Percentiles rank a stretch among this genome's conserved stretches.
Conservation (phyloP, 1,284 basidiomycete genomes). For the Pseudozyma pruni region DNA sequence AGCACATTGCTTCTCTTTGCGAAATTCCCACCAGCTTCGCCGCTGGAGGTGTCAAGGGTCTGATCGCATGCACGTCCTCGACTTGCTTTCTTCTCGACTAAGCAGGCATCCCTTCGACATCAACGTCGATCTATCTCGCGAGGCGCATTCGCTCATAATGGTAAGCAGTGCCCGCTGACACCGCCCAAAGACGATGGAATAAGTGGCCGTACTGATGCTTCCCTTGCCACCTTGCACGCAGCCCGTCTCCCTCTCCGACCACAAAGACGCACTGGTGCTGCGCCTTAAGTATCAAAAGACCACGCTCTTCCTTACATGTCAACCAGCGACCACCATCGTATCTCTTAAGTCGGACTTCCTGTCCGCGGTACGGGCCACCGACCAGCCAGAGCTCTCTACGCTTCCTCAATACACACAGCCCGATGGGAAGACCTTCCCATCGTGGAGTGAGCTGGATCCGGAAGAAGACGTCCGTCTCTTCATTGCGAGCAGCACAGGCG, state of each 20-base stretch:
- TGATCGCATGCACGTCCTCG: too few relatives aligned
- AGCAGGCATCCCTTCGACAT: too few relatives aligned
- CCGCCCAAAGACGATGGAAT: too few relatives aligned
- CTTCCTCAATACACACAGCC: slow-evolving; percentile 20
- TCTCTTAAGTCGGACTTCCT: slow-evolving; percentile 36
- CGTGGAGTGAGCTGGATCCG: slow-evolving; percentile 33
- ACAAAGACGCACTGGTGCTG: slow-evolving; percentile 40
- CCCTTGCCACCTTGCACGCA: not conserved
- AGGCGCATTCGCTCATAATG: not conserved
- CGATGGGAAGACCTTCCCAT: slow-evolving; percentile 31
- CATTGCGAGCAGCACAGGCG: slow-evolving; percentile 26
- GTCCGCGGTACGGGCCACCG: slow-evolving; percentile 20
- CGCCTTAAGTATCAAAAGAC: slow-evolving; percentile 48
- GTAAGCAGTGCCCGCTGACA: too few relatives aligned
- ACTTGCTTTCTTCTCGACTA: too few relatives aligned
- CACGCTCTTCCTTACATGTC: slow-evolving; percentile 39
- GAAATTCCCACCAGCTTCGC: not conserved
- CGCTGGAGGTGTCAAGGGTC: slow-evolving; percentile 1
- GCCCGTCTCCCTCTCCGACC: slow-evolving; percentile 27
- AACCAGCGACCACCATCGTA: slow-evolving; percentile 20
- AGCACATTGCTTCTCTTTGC: too few relatives aligned
- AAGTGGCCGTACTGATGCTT: slow-evolving; percentile 2
- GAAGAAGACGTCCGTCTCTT: slow-evolving; percentile 37
- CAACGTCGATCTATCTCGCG: too few relatives aligned
- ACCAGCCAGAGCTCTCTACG: slow-evolving; percentile 28